phyloP scores from a whole-genome alignment of 176 grass and related monocot species.

The Aechmea fasciata region DNA sequence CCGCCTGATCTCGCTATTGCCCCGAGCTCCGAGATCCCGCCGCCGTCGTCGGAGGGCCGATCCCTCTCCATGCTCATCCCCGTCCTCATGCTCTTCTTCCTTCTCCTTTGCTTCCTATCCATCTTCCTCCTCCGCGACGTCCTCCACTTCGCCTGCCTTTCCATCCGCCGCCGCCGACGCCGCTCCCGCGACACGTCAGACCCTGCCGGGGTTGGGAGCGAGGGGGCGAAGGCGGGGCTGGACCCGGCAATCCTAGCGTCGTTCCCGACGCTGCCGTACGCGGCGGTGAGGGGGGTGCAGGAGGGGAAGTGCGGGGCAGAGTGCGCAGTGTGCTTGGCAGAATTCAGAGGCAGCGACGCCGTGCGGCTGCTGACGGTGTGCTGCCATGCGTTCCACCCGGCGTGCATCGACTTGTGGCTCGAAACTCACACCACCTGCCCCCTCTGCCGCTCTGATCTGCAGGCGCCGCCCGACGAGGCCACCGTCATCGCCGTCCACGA shows the following conservation, averaged over 20 bases:
- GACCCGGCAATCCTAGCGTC: conserved; percentile 36
- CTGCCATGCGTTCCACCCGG: conserved; percentile 46
- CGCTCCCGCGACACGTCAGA: conserved; percentile 10
- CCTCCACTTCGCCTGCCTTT: conserved; percentile 39
- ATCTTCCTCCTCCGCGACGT: conserved; percentile 53
- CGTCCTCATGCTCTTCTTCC: conserved; percentile 41
- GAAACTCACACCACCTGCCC: conserved; percentile 42
- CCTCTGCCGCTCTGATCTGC: conserved; percentile 42
- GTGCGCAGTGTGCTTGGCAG: conserved; percentile 57
- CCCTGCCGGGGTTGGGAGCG: conserved; percentile 1
- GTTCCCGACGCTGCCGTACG: conserved; percentile 31
- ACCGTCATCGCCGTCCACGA: conserved; percentile 1
- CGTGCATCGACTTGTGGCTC: conserved; percentile 64
- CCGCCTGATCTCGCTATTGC: not conserved
- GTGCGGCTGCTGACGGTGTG: conserved; percentile 53
- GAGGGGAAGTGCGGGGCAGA: conserved; percentile 11
- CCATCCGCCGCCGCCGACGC: conserved; percentile 35
- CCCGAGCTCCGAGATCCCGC: not conserved
- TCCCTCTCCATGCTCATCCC: conserved; percentile 40
- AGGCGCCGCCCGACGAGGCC: not conserved
- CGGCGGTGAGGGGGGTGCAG: not conserved
- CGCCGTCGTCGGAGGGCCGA: not conserved
- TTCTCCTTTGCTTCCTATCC: conserved; percentile 52
- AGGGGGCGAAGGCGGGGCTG: conserved; percentile 36
- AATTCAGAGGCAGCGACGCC: conserved; percentile 35